Evolutionary conservation across 306 rosid species (phyloP), one percentile per base, ranked within the genome.

Genomic region (Quercus berberidifolia): DNA sequence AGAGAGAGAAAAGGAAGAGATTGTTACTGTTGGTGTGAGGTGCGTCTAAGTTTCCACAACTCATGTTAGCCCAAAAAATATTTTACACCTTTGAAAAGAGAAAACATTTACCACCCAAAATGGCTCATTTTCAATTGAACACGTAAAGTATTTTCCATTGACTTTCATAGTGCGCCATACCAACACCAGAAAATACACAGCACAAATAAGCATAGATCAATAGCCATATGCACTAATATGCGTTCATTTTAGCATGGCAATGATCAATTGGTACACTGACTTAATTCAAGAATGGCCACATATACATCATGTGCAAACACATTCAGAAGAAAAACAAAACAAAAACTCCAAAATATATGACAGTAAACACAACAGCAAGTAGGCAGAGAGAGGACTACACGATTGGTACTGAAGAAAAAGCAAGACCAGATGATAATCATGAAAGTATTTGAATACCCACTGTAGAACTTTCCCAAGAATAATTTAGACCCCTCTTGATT

Each of bases 391-490:
- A 25, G 68, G 26, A 17, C 26, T 60, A 25, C 19, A 25, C 0
- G 9, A 6, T 28, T 55, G 31, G 30, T 69, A 55, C 11, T 56
- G 19, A 33, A 5, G 10, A 4, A 7, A 63, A 63, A 65, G 49
- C 71, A 65, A 31, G 33, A 65, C 5, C 51, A 9, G 51, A 8
- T 43, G 49, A 67, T 30, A 43, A 65, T 31, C 41, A 57, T 10
- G 41, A 6, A 43, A 3, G 46, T 60, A 49, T n/a, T 25, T 49
- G 72, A 38, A 38, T 64, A 92, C 99, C 98, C 84, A 86, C 84
- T 85, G 98, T 67, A 95, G 73, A 83, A 95, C 89, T 67, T 88
- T 95, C 77, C 97, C 97, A 73, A 92, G 89, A 63, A 85, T 10
- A 43, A 11, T 43, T 43, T 43, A 43, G 51, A 43, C 13, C 41